A percentile compares a stretch with the other conserved stretches of the same genome.
Evolutionary conservation across 176 grass and related monocot species (phyloP).

Genomic region (Cenchrus purpureus): DNA sequence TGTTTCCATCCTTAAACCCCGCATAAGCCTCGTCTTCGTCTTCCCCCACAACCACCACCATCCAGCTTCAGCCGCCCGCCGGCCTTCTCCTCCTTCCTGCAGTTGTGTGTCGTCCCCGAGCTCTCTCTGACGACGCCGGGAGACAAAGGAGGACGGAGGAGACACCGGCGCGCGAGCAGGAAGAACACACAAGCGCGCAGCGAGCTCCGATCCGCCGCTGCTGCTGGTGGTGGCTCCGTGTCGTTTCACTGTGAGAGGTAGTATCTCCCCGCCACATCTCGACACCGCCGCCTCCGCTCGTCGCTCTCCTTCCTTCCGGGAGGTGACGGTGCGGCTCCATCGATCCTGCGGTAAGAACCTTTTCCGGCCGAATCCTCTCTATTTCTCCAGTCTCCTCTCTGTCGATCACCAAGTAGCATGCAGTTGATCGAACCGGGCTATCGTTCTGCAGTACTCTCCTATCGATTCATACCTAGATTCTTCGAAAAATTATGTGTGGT

Average conservation of each 20-base stretch:
- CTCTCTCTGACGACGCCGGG: background rate
- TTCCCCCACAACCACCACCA: background rate
- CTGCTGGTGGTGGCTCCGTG: background rate
- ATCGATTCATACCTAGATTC: background rate
- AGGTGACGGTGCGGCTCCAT: background rate
- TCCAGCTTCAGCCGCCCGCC: background rate
- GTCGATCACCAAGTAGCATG: background rate
- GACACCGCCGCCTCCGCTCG: too few species aligned
- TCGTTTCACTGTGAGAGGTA: background rate
- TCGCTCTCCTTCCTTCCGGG: background rate
- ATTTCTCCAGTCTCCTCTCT: background rate
- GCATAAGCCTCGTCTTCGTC: conserved; percentile 35
- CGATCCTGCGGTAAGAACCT: background rate
- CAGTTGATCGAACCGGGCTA: too few species aligned
- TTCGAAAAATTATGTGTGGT: background rate
- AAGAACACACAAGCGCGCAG: background rate
- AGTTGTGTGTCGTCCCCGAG: background rate
- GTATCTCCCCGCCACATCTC: background rate
- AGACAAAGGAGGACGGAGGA: background rate
- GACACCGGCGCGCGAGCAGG: background rate
- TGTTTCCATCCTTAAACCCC: conserved; percentile 49
- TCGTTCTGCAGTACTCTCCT: background rate
- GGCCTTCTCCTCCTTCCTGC: background rate
- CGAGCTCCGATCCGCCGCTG: background rate
- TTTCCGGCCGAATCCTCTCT: too few species aligned